These are phyloP conservation scores for Annona squamosa DNA, from an alignment of 164 flowering plant genomes.

Conservation along the genomic window DNA sequence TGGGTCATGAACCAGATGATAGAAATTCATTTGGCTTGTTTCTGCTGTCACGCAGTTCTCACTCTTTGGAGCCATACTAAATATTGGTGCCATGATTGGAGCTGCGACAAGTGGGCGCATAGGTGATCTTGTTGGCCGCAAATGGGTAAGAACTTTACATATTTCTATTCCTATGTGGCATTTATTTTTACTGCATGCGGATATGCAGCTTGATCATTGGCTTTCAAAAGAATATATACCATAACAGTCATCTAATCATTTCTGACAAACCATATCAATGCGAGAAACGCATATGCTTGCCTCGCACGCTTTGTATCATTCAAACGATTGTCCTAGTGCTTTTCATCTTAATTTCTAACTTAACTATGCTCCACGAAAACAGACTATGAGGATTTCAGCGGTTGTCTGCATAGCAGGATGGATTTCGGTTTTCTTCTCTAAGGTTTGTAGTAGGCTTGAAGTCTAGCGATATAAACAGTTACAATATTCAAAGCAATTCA, in stretches of 20 bases:
- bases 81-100: slow-evolving; percentile 34
- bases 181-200: background rate
- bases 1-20: too few relatives aligned
- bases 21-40: too few relatives aligned
- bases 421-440: slow-evolving; percentile 65
- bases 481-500: too few relatives aligned
- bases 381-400: slow-evolving; percentile 70
- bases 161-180: background rate
- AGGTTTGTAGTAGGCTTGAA: background rate
- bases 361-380: slow-evolving; percentile 7
- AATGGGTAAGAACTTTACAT: slow-evolving; percentile 17
- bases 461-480: too few relatives aligned
- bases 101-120: slow-evolving; percentile 30
- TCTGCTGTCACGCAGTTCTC: slow-evolving; percentile 20
- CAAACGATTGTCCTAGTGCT: background rate
- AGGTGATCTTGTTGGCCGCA: slow-evolving; percentile 26
- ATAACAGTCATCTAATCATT: background rate
- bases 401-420: slow-evolving; percentile 65
- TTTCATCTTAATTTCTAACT: background rate
- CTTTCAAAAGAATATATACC: background rate
- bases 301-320: slow-evolving; percentile 28
- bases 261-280: background rate
- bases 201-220: background rate
- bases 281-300: slow-evolving; percentile 5
- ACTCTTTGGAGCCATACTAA: slow-evolving; percentile 26